Conservation (phyloP, 2,329 filamentous ascomycete genomes). For the Pseudogymnoascus sp. region DNA sequence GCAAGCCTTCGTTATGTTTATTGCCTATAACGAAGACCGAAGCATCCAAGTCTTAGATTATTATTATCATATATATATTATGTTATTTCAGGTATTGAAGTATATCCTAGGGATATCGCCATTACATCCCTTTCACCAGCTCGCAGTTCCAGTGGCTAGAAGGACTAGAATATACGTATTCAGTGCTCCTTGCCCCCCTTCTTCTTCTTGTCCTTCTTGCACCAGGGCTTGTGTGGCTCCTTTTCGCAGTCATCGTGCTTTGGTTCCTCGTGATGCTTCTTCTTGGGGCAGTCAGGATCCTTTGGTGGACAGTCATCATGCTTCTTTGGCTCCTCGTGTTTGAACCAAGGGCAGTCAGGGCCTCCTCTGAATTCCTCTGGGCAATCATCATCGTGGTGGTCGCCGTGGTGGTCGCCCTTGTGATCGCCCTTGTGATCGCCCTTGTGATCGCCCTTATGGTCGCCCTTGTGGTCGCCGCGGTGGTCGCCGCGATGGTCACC, state of each 20-base stretch:
- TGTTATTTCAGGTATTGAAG: not conserved
- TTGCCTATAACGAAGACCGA: not conserved
- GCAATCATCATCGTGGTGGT: not conserved
- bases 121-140: not conserved
- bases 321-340: not conserved
- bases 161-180: not conserved
- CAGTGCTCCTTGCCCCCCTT: not conserved
- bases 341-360: not conserved
- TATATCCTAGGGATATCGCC: not conserved
- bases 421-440: not conserved
- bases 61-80: not conserved
- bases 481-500: not conserved
- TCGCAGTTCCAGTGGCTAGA: not conserved
- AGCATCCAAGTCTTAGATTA: not conserved
- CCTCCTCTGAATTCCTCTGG: not conserved
- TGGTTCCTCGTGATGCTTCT: not conserved
- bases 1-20: not conserved
- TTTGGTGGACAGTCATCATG: not conserved
- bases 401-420: not conserved
- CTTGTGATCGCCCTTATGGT: not conserved
- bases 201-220: not conserved
- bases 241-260: not conserved
- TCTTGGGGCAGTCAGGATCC: not conserved
- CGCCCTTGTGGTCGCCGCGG: not conserved
- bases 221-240: not conserved